Percentiles rank a stretch among this genome's conserved stretches.
Conservation (phyloP, 1,284 basidiomycete species). For the Exsudoporus floridanus region DNA sequence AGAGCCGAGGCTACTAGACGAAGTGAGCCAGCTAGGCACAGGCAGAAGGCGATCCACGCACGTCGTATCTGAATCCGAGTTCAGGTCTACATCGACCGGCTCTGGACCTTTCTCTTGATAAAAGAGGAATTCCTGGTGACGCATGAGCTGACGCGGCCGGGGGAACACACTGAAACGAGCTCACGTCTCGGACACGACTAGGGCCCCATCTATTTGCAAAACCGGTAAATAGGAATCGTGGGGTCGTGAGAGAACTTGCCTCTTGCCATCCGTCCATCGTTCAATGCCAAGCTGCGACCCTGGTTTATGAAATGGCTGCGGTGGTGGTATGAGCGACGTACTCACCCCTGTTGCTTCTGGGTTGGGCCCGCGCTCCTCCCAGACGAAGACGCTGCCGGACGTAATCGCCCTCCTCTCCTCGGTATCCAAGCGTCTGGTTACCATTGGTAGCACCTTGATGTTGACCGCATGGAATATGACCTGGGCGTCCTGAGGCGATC, state of each 20-base stretch:
- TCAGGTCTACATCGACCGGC: constrained; percentile 43
- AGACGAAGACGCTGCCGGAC: constrained; percentile 76
- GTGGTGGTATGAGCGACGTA: constrained; percentile 4
- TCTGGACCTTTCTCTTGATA: constrained; percentile 64
- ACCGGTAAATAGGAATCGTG: constrained; percentile 29
- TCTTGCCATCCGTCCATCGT: constrained; percentile 78
- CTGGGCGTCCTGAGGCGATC: constrained; percentile 65
- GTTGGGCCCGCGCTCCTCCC: constrained; percentile 76
- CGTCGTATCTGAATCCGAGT: constrained; percentile 48
- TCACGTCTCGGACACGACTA: constrained; percentile 71
- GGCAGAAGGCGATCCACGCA: constrained; percentile 22
- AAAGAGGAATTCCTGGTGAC: constrained; percentile 66
- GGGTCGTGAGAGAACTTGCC: constrained; percentile 37
- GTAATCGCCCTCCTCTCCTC: constrained; percentile 62
- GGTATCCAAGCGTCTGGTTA: constrained; percentile 70
- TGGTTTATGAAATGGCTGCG: constrained; percentile 6
- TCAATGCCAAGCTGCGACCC: constrained; percentile 64
- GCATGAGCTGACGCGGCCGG: constrained; percentile 5
- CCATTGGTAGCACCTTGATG: constrained; percentile 61
- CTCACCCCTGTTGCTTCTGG: constrained; percentile 65
- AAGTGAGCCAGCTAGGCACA: constrained; percentile 8
- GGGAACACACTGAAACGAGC: constrained; percentile 23
- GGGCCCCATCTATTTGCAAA: constrained; percentile 59
- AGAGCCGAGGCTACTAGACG: constrained; percentile 33
- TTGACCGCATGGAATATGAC: constrained; percentile 75